Evolutionary conservation across 305 asterid species (phyloP), one percentile per base, ranked within the genome.

Genomic region (Fraxinus velutina): DNA sequence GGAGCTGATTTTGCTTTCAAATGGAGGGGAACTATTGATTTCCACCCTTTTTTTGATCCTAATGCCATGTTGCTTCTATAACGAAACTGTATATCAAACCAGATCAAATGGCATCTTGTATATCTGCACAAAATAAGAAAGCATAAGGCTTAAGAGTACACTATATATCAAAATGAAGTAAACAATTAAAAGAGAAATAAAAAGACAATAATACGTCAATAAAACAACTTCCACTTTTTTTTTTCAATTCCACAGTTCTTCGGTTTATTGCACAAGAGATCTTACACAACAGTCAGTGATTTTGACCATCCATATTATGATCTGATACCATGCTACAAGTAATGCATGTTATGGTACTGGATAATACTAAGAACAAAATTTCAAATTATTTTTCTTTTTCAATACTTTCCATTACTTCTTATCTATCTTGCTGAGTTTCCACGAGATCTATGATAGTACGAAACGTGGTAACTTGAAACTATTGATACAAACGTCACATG

Each of bases 11-110:
- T 93, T 80, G 90, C 85, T 30, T 91, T 88, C 85, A 91, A 83
- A 79, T 81, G 87, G 47, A 86, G 87, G 10, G 98, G 96, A 77
- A 89, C 87, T 73, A 86, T 79, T 39, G 96, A 93, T 83, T 91
- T 93, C 99, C 97, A 94, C 78, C 90, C 91, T 86, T 92, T 91
- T 88, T 88, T 93, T 37, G 96, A 80, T 81, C 90, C 90, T 86
- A 92, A 78, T 73, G 88, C 82, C 98, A 94, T 94, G 79, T 80
- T 87, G 88, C 86, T 88, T 78, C 47, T 22, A 52, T 37, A 57
- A 82, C 72, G 86, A 60, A 81, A 73, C 83, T 68, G 60, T 83
- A 79, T 87, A 77, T 88, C 86, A 85, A 81, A 86, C 86, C 82
- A 83, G 79, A 76, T 86, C 86, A 78, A 71, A 76, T 30, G 9